phyloP scores from a whole-genome alignment of 2,329 filamentous ascomycete species.

The Fusarium redolens region DNA sequence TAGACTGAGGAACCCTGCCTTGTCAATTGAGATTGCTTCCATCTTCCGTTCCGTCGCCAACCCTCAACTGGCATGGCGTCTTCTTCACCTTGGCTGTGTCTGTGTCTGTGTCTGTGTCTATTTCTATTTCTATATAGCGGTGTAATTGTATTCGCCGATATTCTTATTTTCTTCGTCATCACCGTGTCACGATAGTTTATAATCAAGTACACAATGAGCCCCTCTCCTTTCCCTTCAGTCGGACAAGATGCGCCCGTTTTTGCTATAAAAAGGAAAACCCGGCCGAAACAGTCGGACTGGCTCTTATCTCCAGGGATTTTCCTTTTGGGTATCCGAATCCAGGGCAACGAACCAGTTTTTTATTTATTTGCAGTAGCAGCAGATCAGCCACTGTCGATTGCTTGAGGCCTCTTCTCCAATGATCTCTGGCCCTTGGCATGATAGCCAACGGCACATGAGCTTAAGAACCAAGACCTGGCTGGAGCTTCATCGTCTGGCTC shows the following conservation, averaged over 20 bases:
- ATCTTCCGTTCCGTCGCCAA: slow-evolving; percentile 3
- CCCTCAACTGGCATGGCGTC: slow-evolving; percentile 5
- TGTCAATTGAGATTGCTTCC: slow-evolving; percentile 11
- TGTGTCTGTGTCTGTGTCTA: neutral
- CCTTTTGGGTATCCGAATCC: slow-evolving; percentile 13
- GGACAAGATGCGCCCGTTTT: slow-evolving; percentile 10
- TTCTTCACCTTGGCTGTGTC: neutral
- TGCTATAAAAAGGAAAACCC: slow-evolving; percentile 28
- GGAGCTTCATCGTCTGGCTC: neutral
- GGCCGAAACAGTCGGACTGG: slow-evolving; percentile 8
- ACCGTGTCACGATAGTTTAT: slow-evolving; percentile 4
- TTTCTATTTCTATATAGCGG: slow-evolving; percentile 10
- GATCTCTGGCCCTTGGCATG: neutral
- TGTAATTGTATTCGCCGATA: slow-evolving; percentile 14
- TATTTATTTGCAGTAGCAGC: neutral
- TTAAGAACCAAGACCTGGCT: neutral
- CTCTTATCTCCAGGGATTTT: slow-evolving; percentile 12
- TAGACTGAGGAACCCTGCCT: slow-evolving; percentile 1
- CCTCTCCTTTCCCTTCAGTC: neutral
- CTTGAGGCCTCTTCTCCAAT: slow-evolving; percentile 6
- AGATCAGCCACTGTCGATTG: slow-evolving; percentile 8
- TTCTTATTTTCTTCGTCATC: neutral
- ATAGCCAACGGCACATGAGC: slow-evolving; percentile 6
- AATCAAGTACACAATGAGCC: neutral
- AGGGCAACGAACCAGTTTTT: slow-evolving; percentile 4